Percentiles rank a stretch among this genome's conserved stretches.
These are phyloP conservation scores for Aphanomyces cochlioides DNA, from an alignment of 352 stramenopile species.

Conservation along the genomic window DNA sequence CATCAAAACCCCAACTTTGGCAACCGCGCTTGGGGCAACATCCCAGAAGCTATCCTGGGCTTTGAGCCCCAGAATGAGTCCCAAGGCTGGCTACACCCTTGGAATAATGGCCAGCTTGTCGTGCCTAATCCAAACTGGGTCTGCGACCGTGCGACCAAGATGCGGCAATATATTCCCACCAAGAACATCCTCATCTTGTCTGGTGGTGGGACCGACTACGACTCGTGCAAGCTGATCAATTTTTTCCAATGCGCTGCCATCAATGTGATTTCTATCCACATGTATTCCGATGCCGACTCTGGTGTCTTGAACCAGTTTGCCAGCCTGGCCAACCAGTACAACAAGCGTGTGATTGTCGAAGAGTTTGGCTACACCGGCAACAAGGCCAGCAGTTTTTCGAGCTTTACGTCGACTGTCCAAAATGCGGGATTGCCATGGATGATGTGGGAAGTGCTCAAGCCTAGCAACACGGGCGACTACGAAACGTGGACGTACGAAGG, in stretches of 20 bases:
- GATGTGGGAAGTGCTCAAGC: constrained; percentile 25
- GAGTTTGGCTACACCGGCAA: constrained; percentile 17
- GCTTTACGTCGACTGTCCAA: not conserved
- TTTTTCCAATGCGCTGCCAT: constrained; percentile 1
- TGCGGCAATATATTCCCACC: not conserved
- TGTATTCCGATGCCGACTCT: not conserved
- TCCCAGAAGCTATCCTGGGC: constrained; percentile 15
- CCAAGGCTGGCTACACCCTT: not conserved
- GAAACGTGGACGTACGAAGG: constrained; percentile 20
- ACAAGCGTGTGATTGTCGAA: constrained; percentile 28
- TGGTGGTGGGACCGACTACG: constrained; percentile 20
- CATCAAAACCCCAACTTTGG: constrained; percentile 16
- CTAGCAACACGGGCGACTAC: constrained; percentile 12
- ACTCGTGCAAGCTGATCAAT: not conserved
- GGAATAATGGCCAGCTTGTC: not conserved
- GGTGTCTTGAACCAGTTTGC: not conserved
- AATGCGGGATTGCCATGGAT: constrained; percentile 15
- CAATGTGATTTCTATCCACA: constrained; percentile 11
- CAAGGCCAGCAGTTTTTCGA: not conserved
- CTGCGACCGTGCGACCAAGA: constrained; percentile 10
- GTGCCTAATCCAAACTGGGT: constrained; percentile 14
- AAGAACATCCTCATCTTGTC: constrained; percentile 21
- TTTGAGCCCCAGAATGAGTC: constrained; percentile 27
- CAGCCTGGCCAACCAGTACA: constrained; percentile 3
- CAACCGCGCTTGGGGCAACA: constrained; percentile 2